These are phyloP conservation scores for Neurospora sp. DNA, from an alignment of 495 filamentous ascomycete species.

Conservation along the genomic window DNA sequence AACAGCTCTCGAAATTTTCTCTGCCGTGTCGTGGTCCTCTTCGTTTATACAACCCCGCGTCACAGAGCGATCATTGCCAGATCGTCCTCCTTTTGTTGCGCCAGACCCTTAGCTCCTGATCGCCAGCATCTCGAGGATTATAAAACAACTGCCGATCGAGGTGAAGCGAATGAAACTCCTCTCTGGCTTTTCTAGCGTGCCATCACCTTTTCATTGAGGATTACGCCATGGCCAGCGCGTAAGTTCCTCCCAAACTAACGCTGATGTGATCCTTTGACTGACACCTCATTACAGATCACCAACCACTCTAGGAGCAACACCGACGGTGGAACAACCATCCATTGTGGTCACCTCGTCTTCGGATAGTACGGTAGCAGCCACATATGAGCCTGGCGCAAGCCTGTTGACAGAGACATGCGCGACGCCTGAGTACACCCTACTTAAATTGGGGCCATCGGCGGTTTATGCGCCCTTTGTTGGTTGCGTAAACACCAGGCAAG, in stretches of 20 bases:
- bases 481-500: conserved; percentile 9
- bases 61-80: not conserved
- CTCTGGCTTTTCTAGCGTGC: not conserved
- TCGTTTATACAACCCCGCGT: not conserved
- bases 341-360: not conserved
- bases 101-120: not conserved
- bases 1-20: not conserved
- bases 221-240: not conserved
- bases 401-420: conserved; percentile 7
- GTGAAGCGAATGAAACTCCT: not conserved
- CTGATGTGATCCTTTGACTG: not conserved
- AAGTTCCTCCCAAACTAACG: not conserved
- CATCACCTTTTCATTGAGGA: not conserved
- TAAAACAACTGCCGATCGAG: not conserved
- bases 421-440: conserved; percentile 8
- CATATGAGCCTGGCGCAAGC: not conserved
- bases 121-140: not conserved
- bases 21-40: not conserved
- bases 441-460: conserved; percentile 7
- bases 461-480: conserved; percentile 16
- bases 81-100: not conserved
- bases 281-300: not conserved
- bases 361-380: not conserved
- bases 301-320: not conserved
- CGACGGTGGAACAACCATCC: not conserved